Evolutionary conservation across 768 basidiomycete species (phyloP), one percentile per base, ranked within the genome.

Genomic region (Auriscalpium orientale): DNA sequence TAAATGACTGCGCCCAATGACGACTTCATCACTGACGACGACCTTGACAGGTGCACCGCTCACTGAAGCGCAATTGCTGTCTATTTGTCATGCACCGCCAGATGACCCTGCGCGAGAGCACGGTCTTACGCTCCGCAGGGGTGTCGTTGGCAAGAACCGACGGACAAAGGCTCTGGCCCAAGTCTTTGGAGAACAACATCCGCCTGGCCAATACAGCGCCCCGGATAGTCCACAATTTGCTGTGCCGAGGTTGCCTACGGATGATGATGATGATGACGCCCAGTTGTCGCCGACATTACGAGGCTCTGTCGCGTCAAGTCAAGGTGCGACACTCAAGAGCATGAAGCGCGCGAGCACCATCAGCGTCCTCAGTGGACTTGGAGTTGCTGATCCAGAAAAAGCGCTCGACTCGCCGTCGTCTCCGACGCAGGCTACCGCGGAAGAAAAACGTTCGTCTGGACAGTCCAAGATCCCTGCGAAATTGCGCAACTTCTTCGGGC

Each of bases 401-500:
- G 78, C 83, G 0, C 74, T 87, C 36, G 81, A 85, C 44, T 69
- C 73, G 0, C 79, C 82, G 8, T 76, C 79, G 10, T 83, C 83
- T 0, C 79, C 83, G 6, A 66, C 67, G 58, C 33, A 57, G 67
- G n/a, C 73, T 56, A 60, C 71, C 72, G 44, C 68, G 65, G 57
- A 71, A 68, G 38, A 72, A 71, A 55, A 70, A 66, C 61, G 58
- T 49, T 34, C 61, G 56, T 12, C 49, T 49, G 44, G 55, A 49
- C 34, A 45, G 21, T 33, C 21, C 51, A 81, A 81, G 62, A 73
- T 77, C 9, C 81, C 85, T 4, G 80, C 81, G 20, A 94, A 91
- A 65, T 68, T 94, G 48, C 89, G 89, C 70, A 94, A 93, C 76
- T 99, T 98, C 77, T 95, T 98, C 63, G 97, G 95, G 15, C 97